Percentiles rank a stretch among this genome's conserved stretches.
These are phyloP conservation scores for Fusarium goolgardi DNA, from an alignment of 2,329 filamentous ascomycete species.

Conservation along the genomic window DNA sequence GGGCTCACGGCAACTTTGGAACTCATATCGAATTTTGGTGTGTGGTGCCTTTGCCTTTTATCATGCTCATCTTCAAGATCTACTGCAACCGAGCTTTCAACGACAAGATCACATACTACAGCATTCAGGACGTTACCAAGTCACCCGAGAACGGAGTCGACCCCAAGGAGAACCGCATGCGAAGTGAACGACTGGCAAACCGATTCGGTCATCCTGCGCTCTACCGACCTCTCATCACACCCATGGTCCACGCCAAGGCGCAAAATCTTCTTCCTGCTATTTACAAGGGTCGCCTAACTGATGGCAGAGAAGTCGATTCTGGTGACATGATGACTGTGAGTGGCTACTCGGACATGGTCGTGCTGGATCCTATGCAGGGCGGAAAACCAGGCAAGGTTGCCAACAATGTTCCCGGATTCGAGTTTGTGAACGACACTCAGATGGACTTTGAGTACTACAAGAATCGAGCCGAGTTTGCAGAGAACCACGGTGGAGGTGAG, in stretches of 20 bases:
- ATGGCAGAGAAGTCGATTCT: constrained; percentile 70
- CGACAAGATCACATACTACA: constrained; percentile 82
- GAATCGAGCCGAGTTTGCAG: constrained; percentile 86
- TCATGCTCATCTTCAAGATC: constrained; percentile 86
- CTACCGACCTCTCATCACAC: constrained; percentile 88
- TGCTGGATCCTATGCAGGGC: constrained; percentile 80
- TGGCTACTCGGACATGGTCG: constrained; percentile 85
- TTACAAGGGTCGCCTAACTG: constrained; percentile 82
- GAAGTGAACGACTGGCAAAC: constrained; percentile 76
- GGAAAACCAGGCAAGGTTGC: constrained; percentile 61
- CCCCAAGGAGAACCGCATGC: constrained; percentile 64
- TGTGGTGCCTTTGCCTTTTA: constrained; percentile 78
- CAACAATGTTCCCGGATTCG: constrained; percentile 75
- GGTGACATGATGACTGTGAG: constrained; percentile 69
- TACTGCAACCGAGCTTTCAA: constrained; percentile 85
- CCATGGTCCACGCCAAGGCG: constrained; percentile 93
- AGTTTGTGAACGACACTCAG: constrained; percentile 86
- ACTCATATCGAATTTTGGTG: constrained; percentile 70
- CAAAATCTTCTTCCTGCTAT: constrained; percentile 87
- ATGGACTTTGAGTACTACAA: constrained; percentile 95
- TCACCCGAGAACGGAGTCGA: constrained; percentile 57
- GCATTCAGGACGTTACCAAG: constrained; percentile 68
- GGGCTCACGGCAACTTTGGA: constrained; percentile 71
- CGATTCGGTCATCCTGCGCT: constrained; percentile 92
- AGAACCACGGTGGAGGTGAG: constrained; percentile 84